Base-by-base conservation (phyloP, 1,284 basidiomycete species). In the Earliella scabrosa region DNA sequence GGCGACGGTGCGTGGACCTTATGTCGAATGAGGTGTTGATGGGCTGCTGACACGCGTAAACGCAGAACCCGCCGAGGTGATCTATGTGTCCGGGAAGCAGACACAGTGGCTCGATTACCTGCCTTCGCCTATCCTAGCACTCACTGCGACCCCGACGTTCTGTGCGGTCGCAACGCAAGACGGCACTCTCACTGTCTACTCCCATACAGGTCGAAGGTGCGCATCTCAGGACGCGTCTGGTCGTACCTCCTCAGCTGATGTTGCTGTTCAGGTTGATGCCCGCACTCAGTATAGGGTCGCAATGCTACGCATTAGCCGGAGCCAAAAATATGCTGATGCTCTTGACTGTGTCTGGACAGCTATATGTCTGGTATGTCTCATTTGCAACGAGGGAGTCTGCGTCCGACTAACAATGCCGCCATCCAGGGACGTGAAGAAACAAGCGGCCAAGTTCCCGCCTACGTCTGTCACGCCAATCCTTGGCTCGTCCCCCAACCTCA, bases 21-120 rank as follows among this genome's bases (percentile, higher is more conserved):
- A 20, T 2, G 13, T 32, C 5, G 1, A 14, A 8, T 10, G 16
- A 13, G 29, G 16, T 23, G 21, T 10, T 18, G 4, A 16, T 13
- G 18, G 10, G 2, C 26, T 36, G 21, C 6, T 21, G 14, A 13
- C 23, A 43, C 29, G 24, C 26, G 29, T 31, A 43, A 23, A 41
- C 40, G 21, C 63, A 88, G 86, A 79, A 26, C 75, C 81, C n/a
- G 81, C 82, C 10, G 92, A 95, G 67, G 80, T 96, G 14, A 75
- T 82, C 8, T 86, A 85, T 59, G 74, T 83, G 40, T 82, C 77
- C 63, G 81, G 83, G 31, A 84, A 87, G 73, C 77, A 88, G 67
- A 83, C 87, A 7, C 82, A 90, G 50, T 98, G 96, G 95, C 71
- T 95, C 49, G 95, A 98, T 71, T 98, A 92, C 71, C 67, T 95